A percentile compares a stretch with the other conserved stretches of the same genome.
Evolutionary conservation across 2,329 filamentous ascomycete genomes (phyloP).

Genomic region (Meredithiella fracta): DNA sequence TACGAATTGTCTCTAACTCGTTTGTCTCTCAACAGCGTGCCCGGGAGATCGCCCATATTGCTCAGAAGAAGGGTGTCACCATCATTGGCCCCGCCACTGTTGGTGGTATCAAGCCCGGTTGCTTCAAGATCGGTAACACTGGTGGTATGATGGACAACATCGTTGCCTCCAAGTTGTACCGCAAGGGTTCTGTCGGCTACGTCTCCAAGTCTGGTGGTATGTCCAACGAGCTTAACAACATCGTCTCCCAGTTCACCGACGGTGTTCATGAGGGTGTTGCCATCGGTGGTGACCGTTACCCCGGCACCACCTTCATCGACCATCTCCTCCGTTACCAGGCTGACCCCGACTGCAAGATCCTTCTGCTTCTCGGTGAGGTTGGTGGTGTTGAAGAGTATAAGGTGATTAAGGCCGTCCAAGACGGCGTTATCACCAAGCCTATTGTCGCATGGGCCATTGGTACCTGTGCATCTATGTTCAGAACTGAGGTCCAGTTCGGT

Average conservation of each 20-base stretch:
- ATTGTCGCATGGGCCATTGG: conserved; percentile 99
- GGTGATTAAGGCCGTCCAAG: conserved; percentile 94
- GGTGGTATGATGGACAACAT: conserved; percentile 99
- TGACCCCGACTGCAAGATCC: conserved; percentile 95
- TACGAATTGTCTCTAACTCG: background rate
- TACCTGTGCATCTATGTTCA: conserved; percentile 99
- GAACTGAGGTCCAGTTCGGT: conserved; percentile 98
- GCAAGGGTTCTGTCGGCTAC: conserved; percentile 95
- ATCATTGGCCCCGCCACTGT: conserved; percentile 98
- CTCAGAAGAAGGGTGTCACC: conserved; percentile 95
- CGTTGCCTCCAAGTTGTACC: conserved; percentile 98
- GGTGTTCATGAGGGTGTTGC: conserved; percentile 98
- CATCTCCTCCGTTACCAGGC: conserved; percentile 92
- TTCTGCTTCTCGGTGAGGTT: conserved; percentile 89
- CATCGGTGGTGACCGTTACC: conserved; percentile 97
- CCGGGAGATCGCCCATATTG: conserved; percentile 91
- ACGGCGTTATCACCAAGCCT: conserved; percentile 89
- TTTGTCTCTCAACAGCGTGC: conserved; percentile 46
- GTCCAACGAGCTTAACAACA: conserved; percentile 99
- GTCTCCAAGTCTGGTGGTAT: conserved; percentile 99
- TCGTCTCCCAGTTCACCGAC: conserved; percentile 87
- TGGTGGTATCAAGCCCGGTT: conserved; percentile 97
- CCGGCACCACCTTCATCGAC: conserved; percentile 98
- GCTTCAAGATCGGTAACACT: conserved; percentile 99
- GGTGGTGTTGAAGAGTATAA: conserved; percentile 99